Conservation (phyloP, 2,329 filamentous ascomycete genomes). For the Sclerotinia subarctica region DNA sequence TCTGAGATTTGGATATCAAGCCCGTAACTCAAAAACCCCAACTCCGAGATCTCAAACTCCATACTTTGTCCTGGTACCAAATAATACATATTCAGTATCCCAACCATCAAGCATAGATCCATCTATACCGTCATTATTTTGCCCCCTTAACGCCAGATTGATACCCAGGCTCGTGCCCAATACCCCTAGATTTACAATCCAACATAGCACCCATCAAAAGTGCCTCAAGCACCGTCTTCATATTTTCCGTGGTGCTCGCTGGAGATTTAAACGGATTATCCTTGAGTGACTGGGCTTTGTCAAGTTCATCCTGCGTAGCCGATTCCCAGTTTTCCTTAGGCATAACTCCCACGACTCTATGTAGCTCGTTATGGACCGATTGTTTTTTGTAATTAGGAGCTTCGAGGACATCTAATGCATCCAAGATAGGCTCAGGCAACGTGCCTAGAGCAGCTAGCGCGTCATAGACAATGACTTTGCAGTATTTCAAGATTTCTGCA, state of each 20-base stretch:
- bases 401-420: constrained; percentile 25
- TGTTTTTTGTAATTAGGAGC: neutral
- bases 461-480: constrained; percentile 34
- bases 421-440: constrained; percentile 30
- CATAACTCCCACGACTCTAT: neutral
- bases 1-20: neutral
- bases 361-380: neutral
- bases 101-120: neutral
- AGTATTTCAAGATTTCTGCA: constrained; percentile 30
- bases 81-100: neutral
- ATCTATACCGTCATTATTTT: neutral
- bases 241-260: neutral
- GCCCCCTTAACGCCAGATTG: neutral
- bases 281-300: neutral
- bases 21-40: neutral
- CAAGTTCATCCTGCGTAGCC: neutral
- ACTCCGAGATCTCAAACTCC: neutral
- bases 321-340: neutral
- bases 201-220: neutral
- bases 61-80: neutral
- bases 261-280: neutral
- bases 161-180: neutral
- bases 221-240: constrained; percentile 4
- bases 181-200: neutral
- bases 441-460: constrained; percentile 34